Conservation (phyloP, 2,329 filamentous ascomycete species). For the Trichoderma lentiforme region DNA sequence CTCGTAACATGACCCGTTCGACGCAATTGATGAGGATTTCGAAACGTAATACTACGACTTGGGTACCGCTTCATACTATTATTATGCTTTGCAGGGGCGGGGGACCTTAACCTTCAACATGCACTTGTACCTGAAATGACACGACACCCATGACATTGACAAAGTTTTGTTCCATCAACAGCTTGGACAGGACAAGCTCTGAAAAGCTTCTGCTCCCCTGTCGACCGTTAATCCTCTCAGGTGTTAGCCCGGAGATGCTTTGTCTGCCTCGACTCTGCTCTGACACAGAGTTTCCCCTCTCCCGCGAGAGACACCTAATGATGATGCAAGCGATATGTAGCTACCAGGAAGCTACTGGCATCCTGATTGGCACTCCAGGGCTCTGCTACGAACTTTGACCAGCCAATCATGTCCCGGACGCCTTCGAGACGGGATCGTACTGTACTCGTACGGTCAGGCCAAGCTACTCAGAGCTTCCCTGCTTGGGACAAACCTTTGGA, state of each 20-base stretch:
- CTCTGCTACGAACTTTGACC: background rate
- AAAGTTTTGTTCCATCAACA: background rate
- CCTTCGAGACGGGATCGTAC: background rate
- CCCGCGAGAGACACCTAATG: background rate
- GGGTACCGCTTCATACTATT: background rate
- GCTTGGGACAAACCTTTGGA: background rate
- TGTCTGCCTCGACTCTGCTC: background rate
- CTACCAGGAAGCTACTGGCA: background rate
- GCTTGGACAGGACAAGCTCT: background rate
- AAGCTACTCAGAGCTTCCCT: background rate
- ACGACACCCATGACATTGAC: background rate
- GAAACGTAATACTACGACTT: background rate
- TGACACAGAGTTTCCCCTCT: background rate
- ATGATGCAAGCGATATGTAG: constrained; percentile 5
- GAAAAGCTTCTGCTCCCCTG: background rate
- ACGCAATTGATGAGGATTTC: background rate
- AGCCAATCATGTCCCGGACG: background rate
- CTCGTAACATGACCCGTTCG: background rate
- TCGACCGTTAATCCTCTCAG: background rate
- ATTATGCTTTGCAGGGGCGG: background rate
- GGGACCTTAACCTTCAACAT: background rate
- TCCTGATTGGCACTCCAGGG: background rate
- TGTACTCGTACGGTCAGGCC: background rate
- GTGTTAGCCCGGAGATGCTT: background rate
- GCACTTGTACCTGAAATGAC: background rate